phyloP scores from a whole-genome alignment of 2,329 filamentous ascomycete species.

The Claviceps maximensis region DNA sequence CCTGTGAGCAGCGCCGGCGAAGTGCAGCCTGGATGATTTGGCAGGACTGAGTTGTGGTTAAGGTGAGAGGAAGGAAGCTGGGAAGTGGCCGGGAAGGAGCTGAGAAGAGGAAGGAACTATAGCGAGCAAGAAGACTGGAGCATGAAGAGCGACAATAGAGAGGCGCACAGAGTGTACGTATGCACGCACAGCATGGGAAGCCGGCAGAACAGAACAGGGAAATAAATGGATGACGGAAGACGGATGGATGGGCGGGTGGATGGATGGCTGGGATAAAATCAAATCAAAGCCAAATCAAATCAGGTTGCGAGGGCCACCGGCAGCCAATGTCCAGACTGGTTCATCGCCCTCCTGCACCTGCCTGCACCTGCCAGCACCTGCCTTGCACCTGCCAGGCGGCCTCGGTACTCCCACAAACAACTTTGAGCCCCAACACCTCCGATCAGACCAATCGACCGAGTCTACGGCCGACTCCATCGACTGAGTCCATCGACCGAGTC shows the following conservation, averaged over 20 bases:
- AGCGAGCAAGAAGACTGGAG: background rate
- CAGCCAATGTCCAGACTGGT: no score
- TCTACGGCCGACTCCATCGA: no score
- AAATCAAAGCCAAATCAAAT: no score
- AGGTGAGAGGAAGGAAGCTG: constrained; percentile 1
- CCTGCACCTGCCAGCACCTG: background rate
- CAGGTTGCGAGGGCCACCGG: background rate
- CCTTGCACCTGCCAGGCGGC: background rate
- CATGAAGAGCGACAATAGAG: background rate
- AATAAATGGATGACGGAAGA: constrained; percentile 6
- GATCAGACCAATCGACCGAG: background rate
- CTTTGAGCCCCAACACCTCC: background rate
- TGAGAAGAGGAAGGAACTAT: constrained; percentile 4
- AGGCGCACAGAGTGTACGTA: background rate
- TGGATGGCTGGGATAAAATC: no score
- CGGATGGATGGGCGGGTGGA: background rate
- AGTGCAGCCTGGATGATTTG: background rate
- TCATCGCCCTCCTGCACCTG: background rate
- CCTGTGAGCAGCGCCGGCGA: background rate
- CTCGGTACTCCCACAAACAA: background rate
- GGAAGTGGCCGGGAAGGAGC: no score
- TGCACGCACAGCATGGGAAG: background rate
- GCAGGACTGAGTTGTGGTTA: background rate
- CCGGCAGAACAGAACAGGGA: constrained; percentile 1
- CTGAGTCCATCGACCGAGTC: no score